Base-by-base conservation (phyloP, 2,329 filamentous ascomycete genomes). In the Sporothrix schenckii region DNA sequence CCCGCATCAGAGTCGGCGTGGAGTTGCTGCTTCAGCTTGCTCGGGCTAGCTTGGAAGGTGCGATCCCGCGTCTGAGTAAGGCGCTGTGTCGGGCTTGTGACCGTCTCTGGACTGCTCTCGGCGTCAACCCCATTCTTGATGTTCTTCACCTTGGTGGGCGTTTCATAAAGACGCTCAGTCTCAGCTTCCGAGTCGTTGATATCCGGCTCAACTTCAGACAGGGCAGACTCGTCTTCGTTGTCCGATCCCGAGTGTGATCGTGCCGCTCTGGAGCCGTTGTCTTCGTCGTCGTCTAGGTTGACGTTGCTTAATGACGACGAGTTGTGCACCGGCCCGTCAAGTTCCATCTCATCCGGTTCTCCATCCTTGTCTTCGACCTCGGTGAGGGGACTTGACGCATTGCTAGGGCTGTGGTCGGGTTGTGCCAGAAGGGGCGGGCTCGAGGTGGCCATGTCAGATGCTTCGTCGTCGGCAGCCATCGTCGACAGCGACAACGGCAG, bases 91-190 rank as follows among this genome's bases (percentile, higher is more conserved):
- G 74, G 86, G 87, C 75, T 91, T 88, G 73, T 86, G 14, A 54
- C 24, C 14, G 68, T 47, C 75, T 90, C 86, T 75, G 75, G 87
- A 85, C 74, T 88, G 85, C 77, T 85, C 81, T 76, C 75, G 5
- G 73, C 66, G 10, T 74, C 73, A 67, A 74, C 74, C 72, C 75
- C 60, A 53, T 71, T 68, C 16, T 71, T 76, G 56, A 76, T 72
- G 60, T 73, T 74, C 85, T 77, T 79, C 16, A 76, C 75, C 72
- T 85, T 91, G 73, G 88, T 88, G 21, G 94, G 93, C n/a, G 93
- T 97, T 77, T 92, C 89, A 77, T 95, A 95, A 72, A 99, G 86
- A 71, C 95, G 90, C 81, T 97, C 94, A 1, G 94, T 98, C 81
- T 97, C 94, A 47, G 94, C 94, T 80, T 98, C 94, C 3, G 94